These are phyloP conservation scores for Metschnikowia aberdeeniae DNA, from an alignment of 805 yeast species.

Conservation along the genomic window DNA sequence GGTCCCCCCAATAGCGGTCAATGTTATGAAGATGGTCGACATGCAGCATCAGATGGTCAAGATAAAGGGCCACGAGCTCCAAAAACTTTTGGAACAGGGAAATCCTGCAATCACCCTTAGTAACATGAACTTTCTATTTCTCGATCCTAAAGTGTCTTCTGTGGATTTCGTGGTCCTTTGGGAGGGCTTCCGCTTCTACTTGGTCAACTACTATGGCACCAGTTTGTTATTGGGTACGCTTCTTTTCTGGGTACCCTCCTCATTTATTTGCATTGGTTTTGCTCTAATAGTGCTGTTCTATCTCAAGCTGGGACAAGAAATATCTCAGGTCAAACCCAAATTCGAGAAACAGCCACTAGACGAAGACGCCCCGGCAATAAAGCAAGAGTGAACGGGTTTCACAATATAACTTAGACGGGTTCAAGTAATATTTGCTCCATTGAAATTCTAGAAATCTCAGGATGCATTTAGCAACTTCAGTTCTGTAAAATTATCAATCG, in stretches of 20 bases:
- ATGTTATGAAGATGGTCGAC: conserved; percentile 15
- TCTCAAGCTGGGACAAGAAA: neutral
- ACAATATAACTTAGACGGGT: neutral
- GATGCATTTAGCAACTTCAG: conserved; percentile 18
- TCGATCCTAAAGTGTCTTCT: conserved; percentile 10
- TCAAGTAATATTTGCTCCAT: too few species aligned
- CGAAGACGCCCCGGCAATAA: neutral
- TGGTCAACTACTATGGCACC: conserved; percentile 31
- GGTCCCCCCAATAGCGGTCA: conserved; percentile 32
- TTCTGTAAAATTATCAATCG: conserved; percentile 28
- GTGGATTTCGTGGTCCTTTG: conserved; percentile 31
- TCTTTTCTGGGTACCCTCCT: conserved; percentile 35
- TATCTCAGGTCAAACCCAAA: too few species aligned
- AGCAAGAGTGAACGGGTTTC: neutral
- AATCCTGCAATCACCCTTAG: conserved; percentile 6
- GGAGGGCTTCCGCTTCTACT: conserved; percentile 40
- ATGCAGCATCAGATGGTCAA: conserved; percentile 12
- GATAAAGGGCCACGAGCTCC: conserved; percentile 11
- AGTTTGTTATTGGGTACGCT: conserved; percentile 35
- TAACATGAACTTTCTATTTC: conserved; percentile 7
- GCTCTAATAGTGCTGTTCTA: conserved; percentile 19
- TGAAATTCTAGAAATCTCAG: neutral
- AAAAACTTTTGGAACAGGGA: neutral
- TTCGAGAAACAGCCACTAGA: neutral
- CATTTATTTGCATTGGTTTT: conserved; percentile 27